Evolutionary conservation across 2,329 filamentous ascomycete species (phyloP), one percentile per base, ranked within the genome.

Genomic region (Talaromyces marneffei): DNA sequence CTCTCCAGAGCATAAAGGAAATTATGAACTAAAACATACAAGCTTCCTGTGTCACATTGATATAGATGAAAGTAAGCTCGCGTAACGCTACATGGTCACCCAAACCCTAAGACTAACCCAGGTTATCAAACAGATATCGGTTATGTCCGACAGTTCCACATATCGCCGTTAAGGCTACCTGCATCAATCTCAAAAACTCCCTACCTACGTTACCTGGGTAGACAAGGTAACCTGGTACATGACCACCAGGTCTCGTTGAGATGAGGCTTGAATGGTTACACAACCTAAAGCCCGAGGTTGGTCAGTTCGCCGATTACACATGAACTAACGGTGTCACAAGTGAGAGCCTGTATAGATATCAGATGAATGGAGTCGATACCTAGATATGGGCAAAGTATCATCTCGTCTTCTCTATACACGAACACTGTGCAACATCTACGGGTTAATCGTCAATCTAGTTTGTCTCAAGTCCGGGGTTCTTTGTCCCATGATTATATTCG

Each of bases 221-320:
- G 27, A 33, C 27, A n/a, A 33, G 29, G 46, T 8, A 25, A 14
- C 27, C 27, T 52, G 9, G 44, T 52, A 33, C 46, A 33, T 20
- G 18, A 35, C 14, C 14, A n/a, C n/a, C n/a, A n/a, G n/a, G n/a
- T 29, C 27, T 23, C 23, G 16, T 33, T 57, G 23, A 3, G 14
- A 29, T 27, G 39, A 16, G 40, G 35, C 18, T 31, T 53, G n/a
- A 37, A 16, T 20, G 8, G 5, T 20, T 50, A 58, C 23, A 57
- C 20, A 10, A 33, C 40, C 31, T 27, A 58, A 58, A 50, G 25
- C 42, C 42, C 56, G 31, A 58, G 9, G 56, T 58, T 37, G 37
- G 56, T 25, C 56, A 39, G 18, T 50, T 58, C 56, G 56, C 56
- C 56, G 56, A 58, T 50, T 50, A 58, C 31, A 58, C 56, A 57